Conservation (phyloP, 345 rosid species). For the Lepidium aucheri region DNA sequence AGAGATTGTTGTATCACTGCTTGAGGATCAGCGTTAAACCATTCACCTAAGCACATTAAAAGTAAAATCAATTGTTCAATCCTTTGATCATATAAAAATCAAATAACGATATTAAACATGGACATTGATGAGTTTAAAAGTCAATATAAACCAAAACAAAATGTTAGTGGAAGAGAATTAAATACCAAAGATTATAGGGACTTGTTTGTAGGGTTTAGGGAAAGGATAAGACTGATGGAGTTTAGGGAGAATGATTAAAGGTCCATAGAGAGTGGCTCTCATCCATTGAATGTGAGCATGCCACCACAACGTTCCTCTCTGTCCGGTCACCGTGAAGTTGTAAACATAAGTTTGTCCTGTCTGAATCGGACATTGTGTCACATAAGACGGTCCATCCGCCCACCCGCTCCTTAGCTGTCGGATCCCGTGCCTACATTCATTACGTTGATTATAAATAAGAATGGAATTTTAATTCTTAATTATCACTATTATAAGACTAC, state of each 20-base stretch:
- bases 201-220: slow-evolving; percentile 59
- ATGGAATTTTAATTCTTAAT: not conserved
- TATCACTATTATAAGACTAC: not conserved
- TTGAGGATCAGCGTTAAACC: slow-evolving; percentile 66
- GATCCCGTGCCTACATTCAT: slow-evolving; percentile 54
- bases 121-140: too few relatives aligned
- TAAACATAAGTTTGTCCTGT: slow-evolving; percentile 51
- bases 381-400: slow-evolving; percentile 78
- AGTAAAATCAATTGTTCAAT: not conserved
- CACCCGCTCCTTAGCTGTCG: slow-evolving; percentile 62
- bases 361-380: slow-evolving; percentile 75
- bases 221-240: slow-evolving; percentile 54
- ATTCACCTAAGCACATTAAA: slow-evolving; percentile 37
- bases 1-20: slow-evolving; percentile 56
- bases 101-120: too few relatives aligned
- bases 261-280: slow-evolving; percentile 62
- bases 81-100: not conserved
- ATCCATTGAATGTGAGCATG: slow-evolving; percentile 77
- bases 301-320: slow-evolving; percentile 74
- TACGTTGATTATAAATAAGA: not conserved
- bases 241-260: slow-evolving; percentile 61
- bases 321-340: slow-evolving; percentile 63
- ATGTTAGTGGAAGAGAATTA: not conserved
- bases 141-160: too few relatives aligned
- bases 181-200: slow-evolving; percentile 53